These are phyloP conservation scores for Pancytospora epiphaga DNA, from an alignment of 371 early-diverging fungal species.

Conservation along the genomic window DNA sequence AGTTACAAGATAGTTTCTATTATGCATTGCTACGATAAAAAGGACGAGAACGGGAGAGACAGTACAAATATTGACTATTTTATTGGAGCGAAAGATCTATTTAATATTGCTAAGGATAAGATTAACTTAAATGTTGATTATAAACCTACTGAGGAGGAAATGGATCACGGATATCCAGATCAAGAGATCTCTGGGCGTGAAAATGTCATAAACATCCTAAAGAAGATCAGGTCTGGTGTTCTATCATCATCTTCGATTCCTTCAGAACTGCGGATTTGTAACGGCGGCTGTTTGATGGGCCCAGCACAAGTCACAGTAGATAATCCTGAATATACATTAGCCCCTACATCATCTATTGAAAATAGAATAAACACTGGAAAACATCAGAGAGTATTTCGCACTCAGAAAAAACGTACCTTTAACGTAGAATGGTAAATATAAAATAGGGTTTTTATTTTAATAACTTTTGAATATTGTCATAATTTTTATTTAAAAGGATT, in stretches of 20 bases:
- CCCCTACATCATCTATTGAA: too few species aligned
- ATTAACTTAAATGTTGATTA: background rate
- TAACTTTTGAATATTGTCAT: too few species aligned
- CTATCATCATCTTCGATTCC: background rate
- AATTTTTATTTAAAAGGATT: too few species aligned
- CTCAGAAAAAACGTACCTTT: too few species aligned
- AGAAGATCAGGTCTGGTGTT: background rate
- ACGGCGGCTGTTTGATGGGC: constrained; percentile 45
- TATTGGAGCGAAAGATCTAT: constrained; percentile 43
- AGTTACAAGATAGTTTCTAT: constrained; percentile 26
- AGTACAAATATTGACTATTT: constrained; percentile 24
- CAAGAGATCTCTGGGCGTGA: constrained; percentile 3
- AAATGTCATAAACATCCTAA: constrained; percentile 1
- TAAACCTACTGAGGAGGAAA: constrained; percentile 3
- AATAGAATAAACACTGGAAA: too few species aligned
- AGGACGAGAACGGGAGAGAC: constrained; percentile 43
- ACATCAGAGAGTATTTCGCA: too few species aligned
- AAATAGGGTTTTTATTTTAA: too few species aligned
- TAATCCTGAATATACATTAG: too few species aligned
- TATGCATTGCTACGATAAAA: constrained; percentile 53
- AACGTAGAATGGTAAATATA: too few species aligned
- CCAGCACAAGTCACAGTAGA: constrained; percentile 33
- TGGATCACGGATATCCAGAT: background rate
- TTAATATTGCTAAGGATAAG: background rate
- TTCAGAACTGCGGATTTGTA: constrained; percentile 34